phyloP scores from a whole-genome alignment of 306 rosid species.

The Vigna trinervia region DNA sequence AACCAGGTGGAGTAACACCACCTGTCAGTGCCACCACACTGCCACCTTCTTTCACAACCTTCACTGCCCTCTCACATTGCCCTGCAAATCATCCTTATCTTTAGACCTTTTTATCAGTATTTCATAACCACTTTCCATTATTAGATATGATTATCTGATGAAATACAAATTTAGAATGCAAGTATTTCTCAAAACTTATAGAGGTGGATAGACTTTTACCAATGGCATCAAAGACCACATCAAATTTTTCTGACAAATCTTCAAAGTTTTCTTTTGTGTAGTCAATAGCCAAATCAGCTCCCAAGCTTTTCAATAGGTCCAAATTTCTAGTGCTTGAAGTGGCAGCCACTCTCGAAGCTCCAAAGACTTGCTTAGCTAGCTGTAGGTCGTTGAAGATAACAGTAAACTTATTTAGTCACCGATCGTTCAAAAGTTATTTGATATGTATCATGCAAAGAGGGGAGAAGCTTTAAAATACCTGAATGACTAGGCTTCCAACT shows the following conservation, averaged over 20 bases:
- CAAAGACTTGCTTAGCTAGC: slow-evolving; percentile 93
- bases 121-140: neutral
- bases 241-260: slow-evolving; percentile 85
- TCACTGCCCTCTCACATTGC: slow-evolving; percentile 93
- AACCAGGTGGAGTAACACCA: slow-evolving; percentile 90
- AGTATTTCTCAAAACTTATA: neutral
- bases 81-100: slow-evolving; percentile 55
- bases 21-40: slow-evolving; percentile 91
- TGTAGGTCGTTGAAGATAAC: slow-evolving; percentile 40
- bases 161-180: slow-evolving; percentile 19
- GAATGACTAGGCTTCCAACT: slow-evolving; percentile 94
- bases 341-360: slow-evolving; percentile 92
- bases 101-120: neutral
- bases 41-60: slow-evolving; percentile 87
- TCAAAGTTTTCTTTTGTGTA: slow-evolving; percentile 88
- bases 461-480: slow-evolving; percentile 50
- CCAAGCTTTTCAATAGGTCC: slow-evolving; percentile 82
- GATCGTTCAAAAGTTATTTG: neutral
- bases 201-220: slow-evolving; percentile 55
- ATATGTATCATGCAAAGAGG: neutral
- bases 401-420: too few relatives aligned
- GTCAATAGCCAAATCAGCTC: slow-evolving; percentile 90
- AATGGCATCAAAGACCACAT: slow-evolving; percentile 87
- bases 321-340: slow-evolving; percentile 83
- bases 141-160: neutral